Evolutionary conservation across 2,329 filamentous ascomycete genomes (phyloP), one percentile per base, ranked within the genome.

Genomic region (Neophaeococcomyces aloes): DNA sequence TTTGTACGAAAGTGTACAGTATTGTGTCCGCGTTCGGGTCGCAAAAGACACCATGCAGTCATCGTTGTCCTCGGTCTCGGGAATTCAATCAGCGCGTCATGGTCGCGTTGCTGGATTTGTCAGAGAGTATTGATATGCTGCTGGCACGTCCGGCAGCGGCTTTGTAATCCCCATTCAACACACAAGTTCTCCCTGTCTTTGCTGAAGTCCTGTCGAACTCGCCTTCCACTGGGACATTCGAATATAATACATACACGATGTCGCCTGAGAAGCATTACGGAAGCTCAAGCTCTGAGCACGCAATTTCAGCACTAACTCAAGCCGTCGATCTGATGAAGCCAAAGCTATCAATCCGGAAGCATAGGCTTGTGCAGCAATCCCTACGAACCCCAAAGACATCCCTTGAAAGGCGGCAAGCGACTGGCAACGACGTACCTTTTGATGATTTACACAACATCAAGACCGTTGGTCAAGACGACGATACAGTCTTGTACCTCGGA

Each of bases 401-500:
- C 25, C 23, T 35, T 3, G 39, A 42, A 21, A 15, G 39, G n/a
- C 19, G 30, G 29, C 30, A 35, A 15, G 23, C 19, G n/a, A 34
- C 39, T 7, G 25, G 19, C 30, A 31, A 42, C 14, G 39, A 42
- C 15, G 6, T 8, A 15, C 14, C 39, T 7, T 34, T 42, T 14
- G 29, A 42, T 18, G 14, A 17, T 10, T n/a, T 21, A 7, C 39
- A 42, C 34, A 18, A 11, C 21, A 19, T 34, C 30, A 19, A 10
- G 7, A 15, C 4, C 17, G 15, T 10, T 27, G 17, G 7, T 7
- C 30, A 42, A 10, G 30, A 42, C 7, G 37, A 39, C 18, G 39
- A 67, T 30, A 83, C 82, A 1, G 71, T 87, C 19, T 73, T 88
- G 40, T 89, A 89, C 61, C 76, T 89, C 17, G 89, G 88, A 8